Evolutionary conservation across 2,329 filamentous ascomycete genomes (phyloP).

Genomic region (Blastomyces parvus): DNA sequence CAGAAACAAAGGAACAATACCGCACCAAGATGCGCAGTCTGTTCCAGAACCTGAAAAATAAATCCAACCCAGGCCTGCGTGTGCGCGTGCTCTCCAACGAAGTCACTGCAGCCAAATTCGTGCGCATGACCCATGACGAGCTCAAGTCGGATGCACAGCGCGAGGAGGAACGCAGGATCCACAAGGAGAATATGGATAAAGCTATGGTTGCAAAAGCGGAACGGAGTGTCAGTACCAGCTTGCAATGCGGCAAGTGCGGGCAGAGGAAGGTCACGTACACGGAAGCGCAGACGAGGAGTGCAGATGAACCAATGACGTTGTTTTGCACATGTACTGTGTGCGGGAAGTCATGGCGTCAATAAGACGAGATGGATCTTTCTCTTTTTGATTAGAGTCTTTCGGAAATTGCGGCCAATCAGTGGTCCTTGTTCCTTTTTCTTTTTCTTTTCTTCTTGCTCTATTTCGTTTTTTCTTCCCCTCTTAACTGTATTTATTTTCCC

Average conservation of each 20-base stretch:
- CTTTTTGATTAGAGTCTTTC: not conserved
- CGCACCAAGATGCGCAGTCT: constrained; percentile 82
- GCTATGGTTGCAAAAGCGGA: constrained; percentile 89
- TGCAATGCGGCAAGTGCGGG: constrained; percentile 86
- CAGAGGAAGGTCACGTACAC: constrained; percentile 92
- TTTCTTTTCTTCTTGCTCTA: no score
- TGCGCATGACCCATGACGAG: constrained; percentile 80
- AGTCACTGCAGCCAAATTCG: constrained; percentile 63
- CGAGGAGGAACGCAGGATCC: constrained; percentile 62
- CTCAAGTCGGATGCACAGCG: constrained; percentile 79
- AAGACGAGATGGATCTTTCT: not conserved
- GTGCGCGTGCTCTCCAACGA: constrained; percentile 64
- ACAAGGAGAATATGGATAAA: constrained; percentile 93
- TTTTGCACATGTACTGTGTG: constrained; percentile 42
- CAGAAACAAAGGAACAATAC: constrained; percentile 64
- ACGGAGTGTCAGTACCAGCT: constrained; percentile 77
- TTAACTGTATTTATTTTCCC: not conserved
- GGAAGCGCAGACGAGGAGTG: constrained; percentile 89
- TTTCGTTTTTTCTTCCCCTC: not conserved
- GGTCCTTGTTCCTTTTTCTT: not conserved
- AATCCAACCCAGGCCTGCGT: constrained; percentile 70
- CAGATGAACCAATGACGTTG: constrained; percentile 69
- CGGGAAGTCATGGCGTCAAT: constrained; percentile 41
- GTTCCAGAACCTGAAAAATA: constrained; percentile 91
- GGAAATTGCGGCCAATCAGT: not conserved